Evolutionary conservation across 345 rosid species (phyloP), one percentile per base, ranked within the genome.

Genomic region (Arabidopsis arenosa): DNA sequence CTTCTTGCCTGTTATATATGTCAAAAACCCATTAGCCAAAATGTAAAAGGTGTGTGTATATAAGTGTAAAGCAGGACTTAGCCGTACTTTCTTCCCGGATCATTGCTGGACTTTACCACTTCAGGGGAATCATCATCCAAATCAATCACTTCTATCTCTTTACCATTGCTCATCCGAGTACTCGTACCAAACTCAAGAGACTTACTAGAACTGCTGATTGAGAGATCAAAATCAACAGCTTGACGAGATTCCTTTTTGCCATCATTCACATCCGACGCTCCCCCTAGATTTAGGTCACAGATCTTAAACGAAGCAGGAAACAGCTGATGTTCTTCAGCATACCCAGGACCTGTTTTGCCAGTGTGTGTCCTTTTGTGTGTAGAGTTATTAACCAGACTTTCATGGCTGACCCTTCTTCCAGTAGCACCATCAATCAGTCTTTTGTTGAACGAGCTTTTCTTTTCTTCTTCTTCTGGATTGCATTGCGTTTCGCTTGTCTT

Each of bases 271-370:
- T 92, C 92, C 12, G 91, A 81, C 39, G 85, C 68, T 87, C 87
- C 91, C 82, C 90, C 87, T 72, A 92, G 89, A 79, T 95, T 95
- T 75, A 95, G 90, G 76, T 95, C 99, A 60, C 90, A 92, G 14
- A 88, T 95, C 86, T 90, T 95, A 80, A 89, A 92, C 62, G 97
- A 85, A 83, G 88, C 81, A 6, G 94, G 93, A 77, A 87, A 83
- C 74, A 90, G 84, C 79, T 88, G 90, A 72, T 85, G 90, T 80
- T 95, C 97, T 84, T 85, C 86, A 35, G 90, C 75, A 83, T 79
- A 83, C 67, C 66, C 81, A 30, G 73, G 58, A 57, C 84, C 64
- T 45, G 87, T 21, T 57, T 80, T 85, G 65, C 73, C 78, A 21
- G 36, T 80, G 41, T 40, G 75, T 54, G 44, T 65, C 53, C 66